Base-by-base conservation (phyloP, 208 protist species). In the Endotrypanum monterogeii region DNA sequence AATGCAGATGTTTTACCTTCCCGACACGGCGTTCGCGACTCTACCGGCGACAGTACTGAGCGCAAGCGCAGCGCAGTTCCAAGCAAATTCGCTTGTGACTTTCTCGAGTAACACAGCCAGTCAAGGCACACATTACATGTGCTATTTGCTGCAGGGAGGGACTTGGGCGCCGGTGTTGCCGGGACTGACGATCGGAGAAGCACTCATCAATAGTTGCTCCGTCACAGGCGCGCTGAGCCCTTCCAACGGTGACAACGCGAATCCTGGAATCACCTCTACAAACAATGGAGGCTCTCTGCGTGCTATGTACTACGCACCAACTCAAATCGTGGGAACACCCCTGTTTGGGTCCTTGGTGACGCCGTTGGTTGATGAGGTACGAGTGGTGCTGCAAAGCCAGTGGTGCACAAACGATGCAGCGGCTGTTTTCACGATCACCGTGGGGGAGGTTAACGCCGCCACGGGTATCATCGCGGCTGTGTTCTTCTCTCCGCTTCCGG, bases 271-370 rank as follows among this genome's bases (percentile, higher is more conserved):
- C 20, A 20, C 67, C 28, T 44, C 68, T 14, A 74, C 54, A 11
- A 72, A 48, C 65, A 68, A 79, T 66, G 71, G 67, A n/a, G 72
- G 50, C 37, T 25, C 68, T 23, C 67, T 83, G 12, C 84, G 93
- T 23, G 93, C 93, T 2, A 92, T 96, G 89, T 91, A 93, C 80
- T 97, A 94, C 81, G 79, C 94, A 56, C 80, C 67, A 14, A 83
- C 83, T 1, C 81, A 67, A n/a, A 79, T 97, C 71, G 25, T 83
- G 30, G 82, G 87, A 52, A 76, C 72, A 16, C 41, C 41, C 7
- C 62, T 61, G 3, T 77, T 85, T 20, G 65, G 52, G 7, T 63
- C 25, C 20, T 62, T 84, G 25, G 60, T 74, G 62, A 82, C 51
- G 44, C 81, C 61, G 28, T 65, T 39, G 16, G 67, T 46, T 3